Conservation (phyloP, 495 filamentous ascomycete genomes). For the Filosporella fistucella region DNA sequence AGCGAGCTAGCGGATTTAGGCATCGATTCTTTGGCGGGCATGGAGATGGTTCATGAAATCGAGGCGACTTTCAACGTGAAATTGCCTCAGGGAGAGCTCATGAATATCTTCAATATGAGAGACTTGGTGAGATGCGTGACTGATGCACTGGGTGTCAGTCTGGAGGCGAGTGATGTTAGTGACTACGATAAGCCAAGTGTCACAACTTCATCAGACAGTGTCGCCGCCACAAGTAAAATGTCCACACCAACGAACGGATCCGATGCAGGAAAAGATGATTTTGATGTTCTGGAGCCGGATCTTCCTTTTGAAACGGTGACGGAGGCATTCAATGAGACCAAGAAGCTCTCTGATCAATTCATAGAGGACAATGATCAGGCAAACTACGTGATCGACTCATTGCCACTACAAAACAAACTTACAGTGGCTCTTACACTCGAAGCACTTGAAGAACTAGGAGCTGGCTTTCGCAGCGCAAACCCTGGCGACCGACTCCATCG, state of each 20-base stretch:
- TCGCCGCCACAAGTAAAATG: background rate
- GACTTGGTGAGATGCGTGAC: conserved; percentile 25
- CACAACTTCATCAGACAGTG: background rate
- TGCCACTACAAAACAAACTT: conserved; percentile 27
- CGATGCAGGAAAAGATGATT: conserved; percentile 3
- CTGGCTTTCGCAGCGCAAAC: conserved; percentile 25
- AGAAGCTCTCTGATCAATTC: conserved; percentile 32
- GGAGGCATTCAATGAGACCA: conserved; percentile 16
- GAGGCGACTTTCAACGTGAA: conserved; percentile 38
- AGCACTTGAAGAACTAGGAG: conserved; percentile 41
- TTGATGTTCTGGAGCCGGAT: conserved; percentile 4
- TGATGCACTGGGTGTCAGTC: conserved; percentile 9
- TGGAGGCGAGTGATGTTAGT: no score
- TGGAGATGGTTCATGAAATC: conserved; percentile 50
- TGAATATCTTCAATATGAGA: conserved; percentile 29
- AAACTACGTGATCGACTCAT: conserved; percentile 22
- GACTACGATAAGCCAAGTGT: no score
- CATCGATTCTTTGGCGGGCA: conserved; percentile 51
- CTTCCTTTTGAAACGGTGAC: conserved; percentile 25
- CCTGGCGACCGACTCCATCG: conserved; percentile 31
- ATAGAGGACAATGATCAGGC: conserved; percentile 32
- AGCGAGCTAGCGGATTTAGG: conserved; percentile 41
- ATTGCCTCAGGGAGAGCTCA: conserved; percentile 29
- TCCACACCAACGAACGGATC: background rate
- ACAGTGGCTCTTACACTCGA: conserved; percentile 36